These are phyloP conservation scores for Abrus precatorius DNA, from an alignment of 306 rosid genomes.

Conservation along the genomic window DNA sequence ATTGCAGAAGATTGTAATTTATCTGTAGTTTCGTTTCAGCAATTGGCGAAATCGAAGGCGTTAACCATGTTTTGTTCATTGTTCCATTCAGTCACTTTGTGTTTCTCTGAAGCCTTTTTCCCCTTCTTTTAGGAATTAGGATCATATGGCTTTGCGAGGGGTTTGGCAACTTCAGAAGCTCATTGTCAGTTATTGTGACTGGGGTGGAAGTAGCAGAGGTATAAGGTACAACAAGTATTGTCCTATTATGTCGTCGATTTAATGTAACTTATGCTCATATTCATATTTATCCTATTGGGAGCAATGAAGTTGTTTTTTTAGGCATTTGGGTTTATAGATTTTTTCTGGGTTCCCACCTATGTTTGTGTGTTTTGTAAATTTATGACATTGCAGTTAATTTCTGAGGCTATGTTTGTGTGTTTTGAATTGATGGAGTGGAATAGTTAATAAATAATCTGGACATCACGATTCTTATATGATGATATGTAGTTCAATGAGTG, in stretches of 20 bases:
- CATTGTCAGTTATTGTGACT: slow-evolving; percentile 78
- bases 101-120: neutral
- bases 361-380: neutral
- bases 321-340: slow-evolving; percentile 28
- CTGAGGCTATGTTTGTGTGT: neutral
- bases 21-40: no score
- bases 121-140: neutral
- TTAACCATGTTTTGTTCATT: no score
- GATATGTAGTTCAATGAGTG: neutral
- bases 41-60: no score
- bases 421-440: slow-evolving; percentile 14
- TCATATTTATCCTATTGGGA: slow-evolving; percentile 13
- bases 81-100: neutral
- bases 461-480: neutral
- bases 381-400: neutral
- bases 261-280: neutral
- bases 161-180: slow-evolving; percentile 89
- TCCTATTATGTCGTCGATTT: neutral
- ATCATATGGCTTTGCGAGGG: slow-evolving; percentile 86
- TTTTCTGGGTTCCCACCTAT: neutral
- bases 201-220: slow-evolving; percentile 98
- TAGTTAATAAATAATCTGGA: slow-evolving; percentile 1
- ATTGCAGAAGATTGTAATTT: no score
- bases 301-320: neutral
- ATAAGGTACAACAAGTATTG: slow-evolving; percentile 67